phyloP scores from a whole-genome alignment of 768 basidiomycete species.

The Leccinum sublutescens region DNA sequence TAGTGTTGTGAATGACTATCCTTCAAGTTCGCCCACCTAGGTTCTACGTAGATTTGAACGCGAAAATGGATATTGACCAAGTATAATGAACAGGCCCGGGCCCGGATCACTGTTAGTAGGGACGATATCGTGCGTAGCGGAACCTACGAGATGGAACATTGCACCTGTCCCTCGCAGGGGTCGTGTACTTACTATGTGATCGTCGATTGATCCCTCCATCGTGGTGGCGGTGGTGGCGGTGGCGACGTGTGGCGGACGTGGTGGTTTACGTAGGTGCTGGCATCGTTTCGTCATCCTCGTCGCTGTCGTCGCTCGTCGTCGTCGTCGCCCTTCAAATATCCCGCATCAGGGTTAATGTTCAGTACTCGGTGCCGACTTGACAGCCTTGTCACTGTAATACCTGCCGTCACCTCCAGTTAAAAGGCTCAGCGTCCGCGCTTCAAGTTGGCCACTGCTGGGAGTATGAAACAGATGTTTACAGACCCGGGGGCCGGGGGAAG shows the following conservation, averaged over 20 bases:
- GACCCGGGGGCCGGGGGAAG: not conserved
- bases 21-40: too few relatives aligned
- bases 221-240: not conserved
- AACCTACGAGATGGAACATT: not conserved
- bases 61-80: too few relatives aligned
- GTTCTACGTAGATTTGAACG: too few relatives aligned
- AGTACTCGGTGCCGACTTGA: not conserved
- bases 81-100: not conserved
- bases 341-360: not conserved
- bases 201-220: not conserved
- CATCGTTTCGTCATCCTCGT: not conserved
- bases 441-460: too few relatives aligned
- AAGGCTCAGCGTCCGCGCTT: not conserved
- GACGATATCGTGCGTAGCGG: not conserved
- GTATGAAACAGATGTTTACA: too few relatives aligned
- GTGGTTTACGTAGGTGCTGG: not conserved
- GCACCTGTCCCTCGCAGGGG: not conserved
- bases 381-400: not conserved
- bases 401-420: not conserved
- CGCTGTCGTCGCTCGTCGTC: too few relatives aligned
- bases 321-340: not conserved
- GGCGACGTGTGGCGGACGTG: not conserved
- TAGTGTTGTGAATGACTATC: too few relatives aligned
- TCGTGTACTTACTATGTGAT: not conserved
- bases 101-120: too few relatives aligned